These are phyloP conservation scores for Pseudozyma sp. DNA, from an alignment of 1,284 basidiomycete genomes.

Conservation along the genomic window DNA sequence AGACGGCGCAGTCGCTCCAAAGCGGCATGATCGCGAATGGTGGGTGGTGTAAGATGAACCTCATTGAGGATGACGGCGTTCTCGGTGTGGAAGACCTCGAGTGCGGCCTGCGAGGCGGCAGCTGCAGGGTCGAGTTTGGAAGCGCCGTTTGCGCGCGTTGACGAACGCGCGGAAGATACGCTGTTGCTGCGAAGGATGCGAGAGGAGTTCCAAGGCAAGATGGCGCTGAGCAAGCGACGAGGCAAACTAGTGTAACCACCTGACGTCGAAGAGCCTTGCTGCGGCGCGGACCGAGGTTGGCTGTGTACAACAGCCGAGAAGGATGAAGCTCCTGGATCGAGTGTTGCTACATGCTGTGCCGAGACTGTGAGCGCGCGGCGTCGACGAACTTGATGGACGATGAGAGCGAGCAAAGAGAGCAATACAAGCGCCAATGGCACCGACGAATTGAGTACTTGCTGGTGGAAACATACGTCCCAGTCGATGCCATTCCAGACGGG, in stretches of 20 bases:
- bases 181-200: slow-evolving; percentile 38
- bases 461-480: slow-evolving; percentile 50
- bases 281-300: slow-evolving; percentile 8
- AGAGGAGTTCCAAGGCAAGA: slow-evolving; percentile 57
- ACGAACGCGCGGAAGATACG: slow-evolving; percentile 20
- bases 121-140: slow-evolving; percentile 7
- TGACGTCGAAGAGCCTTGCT: slow-evolving; percentile 2
- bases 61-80: slow-evolving; percentile 67
- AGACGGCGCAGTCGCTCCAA: slow-evolving; percentile 17
- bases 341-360: slow-evolving; percentile 47
- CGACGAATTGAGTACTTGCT: slow-evolving; percentile 43
- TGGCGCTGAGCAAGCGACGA: slow-evolving; percentile 29
- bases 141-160: slow-evolving; percentile 14
- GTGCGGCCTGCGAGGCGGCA: slow-evolving; percentile 44
- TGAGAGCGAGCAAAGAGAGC: slow-evolving; percentile 35
- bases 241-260: slow-evolving; percentile 10
- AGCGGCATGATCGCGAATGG: slow-evolving; percentile 12
- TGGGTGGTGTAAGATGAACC: slow-evolving; percentile 57
- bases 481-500: slow-evolving; percentile 47
- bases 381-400: slow-evolving; percentile 38
- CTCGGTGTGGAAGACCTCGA: slow-evolving; percentile 63
- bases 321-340: slow-evolving; percentile 54
- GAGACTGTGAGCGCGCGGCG: slow-evolving; percentile 33
- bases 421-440: slow-evolving; percentile 38
- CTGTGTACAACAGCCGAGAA: slow-evolving; percentile 32